These are phyloP conservation scores for Cardiospermum halicacabum DNA, from an alignment of 345 rosid genomes.

Conservation along the genomic window DNA sequence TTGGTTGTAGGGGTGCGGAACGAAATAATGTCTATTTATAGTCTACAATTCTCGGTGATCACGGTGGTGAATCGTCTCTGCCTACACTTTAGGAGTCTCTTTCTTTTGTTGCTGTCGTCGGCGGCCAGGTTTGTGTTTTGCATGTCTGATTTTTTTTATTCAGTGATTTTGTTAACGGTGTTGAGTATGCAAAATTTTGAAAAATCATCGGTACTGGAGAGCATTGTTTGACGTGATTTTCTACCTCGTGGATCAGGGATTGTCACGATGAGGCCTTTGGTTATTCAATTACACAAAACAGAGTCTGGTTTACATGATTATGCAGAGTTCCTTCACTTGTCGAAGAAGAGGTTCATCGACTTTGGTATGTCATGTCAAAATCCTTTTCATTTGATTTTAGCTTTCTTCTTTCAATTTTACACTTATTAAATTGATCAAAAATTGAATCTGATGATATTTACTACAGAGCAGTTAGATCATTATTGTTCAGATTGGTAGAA, in stretches of 20 bases:
- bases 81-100: conserved; percentile 74
- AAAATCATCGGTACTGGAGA: conserved; percentile 64
- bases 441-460: neutral
- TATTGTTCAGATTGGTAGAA: neutral
- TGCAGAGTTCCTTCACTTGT: conserved; percentile 66
- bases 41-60: conserved; percentile 57
- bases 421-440: neutral
- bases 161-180: neutral
- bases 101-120: conserved; percentile 64
- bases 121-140: conserved; percentile 41
- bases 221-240: conserved; percentile 68
- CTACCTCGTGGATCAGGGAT: conserved; percentile 74
- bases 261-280: conserved; percentile 68
- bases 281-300: conserved; percentile 56
- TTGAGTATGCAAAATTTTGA: conserved; percentile 46
- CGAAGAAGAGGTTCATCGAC: conserved; percentile 40
- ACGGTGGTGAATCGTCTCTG: conserved; percentile 38
- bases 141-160: neutral
- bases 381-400: neutral
- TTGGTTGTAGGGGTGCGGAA: no score
- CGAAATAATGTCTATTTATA: no score
- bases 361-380: conserved; percentile 27
- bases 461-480: neutral
- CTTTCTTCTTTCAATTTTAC: neutral
- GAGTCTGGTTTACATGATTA: conserved; percentile 45